These are phyloP conservation scores for Aspergillus felis DNA, from an alignment of 2,329 filamentous ascomycete genomes.

Conservation along the genomic window DNA sequence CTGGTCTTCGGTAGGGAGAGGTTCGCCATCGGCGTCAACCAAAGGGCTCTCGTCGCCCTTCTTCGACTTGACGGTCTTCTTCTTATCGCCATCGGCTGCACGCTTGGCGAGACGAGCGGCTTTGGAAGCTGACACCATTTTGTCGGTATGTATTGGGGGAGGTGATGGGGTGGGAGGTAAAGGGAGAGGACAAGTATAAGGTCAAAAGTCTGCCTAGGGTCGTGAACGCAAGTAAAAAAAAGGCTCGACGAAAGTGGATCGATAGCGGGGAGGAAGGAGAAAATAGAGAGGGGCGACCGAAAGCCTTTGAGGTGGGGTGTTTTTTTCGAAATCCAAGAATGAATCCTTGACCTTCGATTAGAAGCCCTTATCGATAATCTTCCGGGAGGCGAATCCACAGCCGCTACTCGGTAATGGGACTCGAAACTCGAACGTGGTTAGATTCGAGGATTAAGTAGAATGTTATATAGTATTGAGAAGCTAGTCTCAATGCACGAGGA, in stretches of 20 bases:
- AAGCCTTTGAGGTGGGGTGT: constrained; percentile 20
- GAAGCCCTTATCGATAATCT: constrained; percentile 41
- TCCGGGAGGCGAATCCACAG: background rate
- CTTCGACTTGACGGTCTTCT: constrained; percentile 65
- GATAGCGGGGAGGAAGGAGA: constrained; percentile 28
- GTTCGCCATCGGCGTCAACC: constrained; percentile 60
- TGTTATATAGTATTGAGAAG: background rate
- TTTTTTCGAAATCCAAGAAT: background rate
- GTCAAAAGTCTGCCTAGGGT: constrained; percentile 20
- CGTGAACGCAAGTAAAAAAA: constrained; percentile 20
- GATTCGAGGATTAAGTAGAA: constrained; percentile 1
- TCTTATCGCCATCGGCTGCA: constrained; percentile 67
- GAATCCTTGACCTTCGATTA: constrained; percentile 13
- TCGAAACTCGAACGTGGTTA: background rate
- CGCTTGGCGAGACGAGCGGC: constrained; percentile 65
- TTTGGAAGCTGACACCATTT: constrained; percentile 66
- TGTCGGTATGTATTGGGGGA: constrained; percentile 21
- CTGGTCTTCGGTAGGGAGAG: constrained; percentile 54
- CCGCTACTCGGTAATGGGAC: background rate
- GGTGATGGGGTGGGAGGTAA: constrained; percentile 9
- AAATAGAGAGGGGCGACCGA: constrained; percentile 25
- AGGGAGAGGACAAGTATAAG: constrained; percentile 17
- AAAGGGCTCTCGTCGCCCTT: constrained; percentile 62
- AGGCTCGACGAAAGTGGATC: constrained; percentile 29
- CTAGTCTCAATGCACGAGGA: background rate